phyloP scores from a whole-genome alignment of 495 filamentous ascomycete species.

The Lindgomyces ingoldianus region DNA sequence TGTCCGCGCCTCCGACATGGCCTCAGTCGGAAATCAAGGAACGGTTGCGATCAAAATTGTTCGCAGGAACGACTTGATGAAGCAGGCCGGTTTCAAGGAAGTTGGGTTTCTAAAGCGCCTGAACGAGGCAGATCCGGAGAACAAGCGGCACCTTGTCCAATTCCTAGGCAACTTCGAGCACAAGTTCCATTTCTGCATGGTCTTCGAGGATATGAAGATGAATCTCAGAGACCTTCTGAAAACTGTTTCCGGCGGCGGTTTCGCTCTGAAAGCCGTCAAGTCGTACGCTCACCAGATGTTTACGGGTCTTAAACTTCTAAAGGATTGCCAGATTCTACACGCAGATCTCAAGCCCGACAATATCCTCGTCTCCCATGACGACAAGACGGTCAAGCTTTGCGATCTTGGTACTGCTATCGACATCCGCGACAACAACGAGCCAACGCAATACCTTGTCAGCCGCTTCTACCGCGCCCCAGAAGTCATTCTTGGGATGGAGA shows the following conservation, averaged over 20 bases:
- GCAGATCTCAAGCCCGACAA: conserved; percentile 98
- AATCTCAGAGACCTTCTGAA: conserved; percentile 95
- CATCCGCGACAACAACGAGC: conserved; percentile 76
- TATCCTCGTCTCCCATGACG: conserved; percentile 76
- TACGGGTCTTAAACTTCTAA: conserved; percentile 76
- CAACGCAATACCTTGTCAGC: conserved; percentile 90
- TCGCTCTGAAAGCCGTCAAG: conserved; percentile 82
- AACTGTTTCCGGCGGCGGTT: conserved; percentile 92
- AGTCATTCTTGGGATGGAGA: conserved; percentile 92
- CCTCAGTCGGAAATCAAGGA: conserved; percentile 53
- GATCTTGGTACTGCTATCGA: conserved; percentile 94
- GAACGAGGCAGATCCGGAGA: conserved; percentile 76
- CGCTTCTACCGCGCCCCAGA: conserved; percentile 97
- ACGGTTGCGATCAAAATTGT: conserved; percentile 43
- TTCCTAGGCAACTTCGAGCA: conserved; percentile 87
- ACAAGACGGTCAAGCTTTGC: conserved; percentile 87
- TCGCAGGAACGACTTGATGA: conserved; percentile 48
- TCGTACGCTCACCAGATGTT: conserved; percentile 95
- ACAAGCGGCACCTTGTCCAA: conserved; percentile 89
- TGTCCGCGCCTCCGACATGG: conserved; percentile 82
- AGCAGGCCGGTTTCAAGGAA: conserved; percentile 80
- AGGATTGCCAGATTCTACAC: conserved; percentile 89
- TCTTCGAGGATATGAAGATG: conserved; percentile 84
- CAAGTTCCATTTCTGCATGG: conserved; percentile 92
- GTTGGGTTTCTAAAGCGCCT: conserved; percentile 87